Percentiles rank a stretch among this genome's conserved stretches.
Evolutionary conservation across 352 stramenopile genomes (phyloP).

Genomic region (Nothophytophthora sp.): DNA sequence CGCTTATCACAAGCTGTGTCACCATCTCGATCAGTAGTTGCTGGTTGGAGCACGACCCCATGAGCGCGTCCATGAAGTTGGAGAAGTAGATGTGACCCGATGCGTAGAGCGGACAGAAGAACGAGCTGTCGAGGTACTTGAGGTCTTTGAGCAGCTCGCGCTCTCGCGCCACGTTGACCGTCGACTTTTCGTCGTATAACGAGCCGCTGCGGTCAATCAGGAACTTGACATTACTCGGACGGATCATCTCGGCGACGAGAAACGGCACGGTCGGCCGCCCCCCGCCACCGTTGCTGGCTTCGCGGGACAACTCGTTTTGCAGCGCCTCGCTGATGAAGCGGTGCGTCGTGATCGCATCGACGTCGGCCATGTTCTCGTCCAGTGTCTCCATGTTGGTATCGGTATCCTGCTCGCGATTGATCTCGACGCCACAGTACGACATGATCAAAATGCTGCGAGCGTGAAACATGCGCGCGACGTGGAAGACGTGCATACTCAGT

Average conservation of each 20-base stretch:
- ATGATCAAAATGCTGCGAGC: constrained; percentile 75
- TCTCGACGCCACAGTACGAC: constrained; percentile 56
- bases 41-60: constrained; percentile 61
- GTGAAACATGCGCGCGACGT: constrained; percentile 53
- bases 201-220: constrained; percentile 52
- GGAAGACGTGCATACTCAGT: constrained; percentile 59
- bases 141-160: constrained; percentile 56
- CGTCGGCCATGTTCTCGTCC: constrained; percentile 78
- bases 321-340: constrained; percentile 76
- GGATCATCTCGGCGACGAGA: constrained; percentile 73
- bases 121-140: constrained; percentile 53
- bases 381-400: constrained; percentile 33
- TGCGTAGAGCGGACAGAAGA: constrained; percentile 60
- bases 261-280: constrained; percentile 32
- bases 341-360: constrained; percentile 77
- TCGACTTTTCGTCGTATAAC: constrained; percentile 39
- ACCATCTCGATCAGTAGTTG: constrained; percentile 68
- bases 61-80: constrained; percentile 71
- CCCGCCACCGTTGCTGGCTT: constrained; percentile 16
- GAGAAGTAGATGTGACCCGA: constrained; percentile 74
- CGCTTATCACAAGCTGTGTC: constrained; percentile 63
- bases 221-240: constrained; percentile 74
- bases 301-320: constrained; percentile 34
- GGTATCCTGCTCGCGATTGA: constrained; percentile 25
- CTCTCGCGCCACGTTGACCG: constrained; percentile 33